Evolutionary conservation across 768 basidiomycete species (phyloP).

Genomic region (Clitopilus passeckerianus): DNA sequence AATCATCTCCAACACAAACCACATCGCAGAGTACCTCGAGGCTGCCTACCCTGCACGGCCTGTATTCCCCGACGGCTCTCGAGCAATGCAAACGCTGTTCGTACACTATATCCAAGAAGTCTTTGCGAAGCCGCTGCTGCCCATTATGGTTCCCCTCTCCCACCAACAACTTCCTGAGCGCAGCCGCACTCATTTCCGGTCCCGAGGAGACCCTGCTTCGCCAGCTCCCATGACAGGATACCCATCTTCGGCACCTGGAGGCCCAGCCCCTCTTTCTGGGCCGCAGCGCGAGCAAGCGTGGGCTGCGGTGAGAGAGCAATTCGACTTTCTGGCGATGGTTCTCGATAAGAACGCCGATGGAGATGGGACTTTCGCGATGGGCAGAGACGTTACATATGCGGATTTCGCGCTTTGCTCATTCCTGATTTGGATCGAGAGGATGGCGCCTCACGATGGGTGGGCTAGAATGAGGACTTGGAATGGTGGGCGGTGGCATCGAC

Average conservation of each 20-base stretch:
- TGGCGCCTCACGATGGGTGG: slow-evolving; percentile 75
- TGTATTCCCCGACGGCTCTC: slow-evolving; percentile 65
- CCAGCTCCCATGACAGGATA: slow-evolving; percentile 2
- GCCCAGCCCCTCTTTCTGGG: slow-evolving; percentile 18
- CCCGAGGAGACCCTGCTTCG: slow-evolving; percentile 13
- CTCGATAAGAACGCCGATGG: slow-evolving; percentile 69
- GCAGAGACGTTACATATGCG: slow-evolving; percentile 62
- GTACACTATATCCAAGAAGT: slow-evolving; percentile 66
- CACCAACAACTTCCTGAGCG: slow-evolving; percentile 56
- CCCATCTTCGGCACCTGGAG: not conserved
- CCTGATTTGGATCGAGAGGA: slow-evolving; percentile 69
- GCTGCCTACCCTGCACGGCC: slow-evolving; percentile 62
- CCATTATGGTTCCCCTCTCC: slow-evolving; percentile 66
- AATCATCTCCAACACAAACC: slow-evolving; percentile 53
- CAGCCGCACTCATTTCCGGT: slow-evolving; percentile 44
- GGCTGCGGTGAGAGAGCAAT: slow-evolving; percentile 60
- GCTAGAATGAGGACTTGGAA: slow-evolving; percentile 64
- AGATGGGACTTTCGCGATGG: slow-evolving; percentile 61
- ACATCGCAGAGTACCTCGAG: slow-evolving; percentile 73
- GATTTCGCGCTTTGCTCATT: slow-evolving; percentile 73
- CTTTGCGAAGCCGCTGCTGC: slow-evolving; percentile 60
- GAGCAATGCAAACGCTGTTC: slow-evolving; percentile 64
- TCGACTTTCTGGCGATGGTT: slow-evolving; percentile 56
- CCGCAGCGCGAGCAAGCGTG: slow-evolving; percentile 61
- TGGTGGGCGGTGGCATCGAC: slow-evolving; percentile 57